phyloP scores from a whole-genome alignment of 1,284 basidiomycete species.

The Marasmius oreades region DNA sequence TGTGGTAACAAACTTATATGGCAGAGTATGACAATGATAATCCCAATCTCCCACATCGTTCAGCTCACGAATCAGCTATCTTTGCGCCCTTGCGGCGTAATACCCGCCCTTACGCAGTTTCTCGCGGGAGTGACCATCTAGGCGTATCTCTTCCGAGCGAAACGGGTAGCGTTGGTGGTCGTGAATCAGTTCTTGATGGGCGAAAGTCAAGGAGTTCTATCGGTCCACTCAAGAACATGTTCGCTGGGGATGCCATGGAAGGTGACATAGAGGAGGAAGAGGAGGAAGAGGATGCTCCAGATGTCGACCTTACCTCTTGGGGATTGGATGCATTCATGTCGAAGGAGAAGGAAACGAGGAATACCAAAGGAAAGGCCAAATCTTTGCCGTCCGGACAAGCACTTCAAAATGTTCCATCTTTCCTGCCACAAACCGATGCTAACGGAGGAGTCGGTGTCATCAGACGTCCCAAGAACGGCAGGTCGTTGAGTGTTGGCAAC shows the following conservation, averaged over 20 bases:
- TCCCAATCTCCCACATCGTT: constrained; percentile 53
- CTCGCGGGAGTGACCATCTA: constrained; percentile 61
- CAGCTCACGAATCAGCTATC: constrained; percentile 78
- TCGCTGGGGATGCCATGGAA: constrained; percentile 56
- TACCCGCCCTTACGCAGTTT: constrained; percentile 35
- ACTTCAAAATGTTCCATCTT: constrained; percentile 31
- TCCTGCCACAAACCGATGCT: constrained; percentile 29
- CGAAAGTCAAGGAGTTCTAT: constrained; percentile 51
- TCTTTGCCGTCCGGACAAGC: constrained; percentile 46
- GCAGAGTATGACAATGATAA: constrained; percentile 84
- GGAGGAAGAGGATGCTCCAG: constrained; percentile 49
- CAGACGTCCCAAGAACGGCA: constrained; percentile 33
- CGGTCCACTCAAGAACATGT: constrained; percentile 62
- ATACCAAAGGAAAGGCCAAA: constrained; percentile 50
- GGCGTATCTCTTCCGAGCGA: constrained; percentile 64
- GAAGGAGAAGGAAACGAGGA: constrained; percentile 51
- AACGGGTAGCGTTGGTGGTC: constrained; percentile 38
- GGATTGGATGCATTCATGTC: constrained; percentile 73
- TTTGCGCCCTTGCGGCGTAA: constrained; percentile 69
- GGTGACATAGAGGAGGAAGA: constrained; percentile 49
- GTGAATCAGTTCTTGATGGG: constrained; percentile 43
- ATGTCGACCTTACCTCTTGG: constrained; percentile 82
- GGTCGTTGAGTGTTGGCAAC: constrained; percentile 64
- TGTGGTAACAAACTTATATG: background rate
- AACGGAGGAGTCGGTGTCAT: constrained; percentile 29